phyloP scores from a whole-genome alignment of 108 stramenopile genomes.

The Parmales sp. region DNA sequence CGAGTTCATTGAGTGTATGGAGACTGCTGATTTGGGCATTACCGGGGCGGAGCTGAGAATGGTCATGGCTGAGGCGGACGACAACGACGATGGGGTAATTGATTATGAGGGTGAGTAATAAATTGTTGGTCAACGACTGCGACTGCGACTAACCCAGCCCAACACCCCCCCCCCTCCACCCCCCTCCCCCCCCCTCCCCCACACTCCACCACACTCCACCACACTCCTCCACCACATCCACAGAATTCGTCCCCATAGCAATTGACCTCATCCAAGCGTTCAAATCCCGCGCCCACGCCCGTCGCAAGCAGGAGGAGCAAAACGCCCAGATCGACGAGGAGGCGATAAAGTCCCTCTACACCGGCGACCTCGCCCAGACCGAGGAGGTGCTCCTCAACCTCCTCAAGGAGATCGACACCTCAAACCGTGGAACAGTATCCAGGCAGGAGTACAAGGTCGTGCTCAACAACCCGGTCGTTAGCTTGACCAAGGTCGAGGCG shows the following conservation, averaged over 20 bases:
- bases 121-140: no score
- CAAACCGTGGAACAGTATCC: conserved; percentile 1
- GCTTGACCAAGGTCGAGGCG: conserved; percentile 8
- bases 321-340: conserved; percentile 22
- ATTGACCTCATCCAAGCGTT: conserved; percentile 36
- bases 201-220: no score
- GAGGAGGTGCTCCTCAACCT: conserved; percentile 19
- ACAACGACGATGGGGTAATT: conserved; percentile 36
- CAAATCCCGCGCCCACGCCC: conserved; percentile 23
- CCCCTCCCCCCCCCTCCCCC: no score
- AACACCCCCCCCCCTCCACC: no score
- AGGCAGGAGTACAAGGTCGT: conserved; percentile 3
- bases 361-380: conserved; percentile 16
- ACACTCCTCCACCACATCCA: no score
- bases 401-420: conserved; percentile 15
- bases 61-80: conserved; percentile 40
- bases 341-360: conserved; percentile 20
- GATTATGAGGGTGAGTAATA: no score
- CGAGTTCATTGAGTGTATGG: conserved; percentile 26
- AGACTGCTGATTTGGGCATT: conserved; percentile 28
- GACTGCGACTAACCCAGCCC: no score
- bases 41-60: conserved; percentile 26
- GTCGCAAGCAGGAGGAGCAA: conserved; percentile 12
- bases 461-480: background rate
- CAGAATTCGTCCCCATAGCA: conserved; percentile 38